Evolutionary conservation across 148 eudicot species (phyloP).

Genomic region (Pharnaceum exiguum): DNA sequence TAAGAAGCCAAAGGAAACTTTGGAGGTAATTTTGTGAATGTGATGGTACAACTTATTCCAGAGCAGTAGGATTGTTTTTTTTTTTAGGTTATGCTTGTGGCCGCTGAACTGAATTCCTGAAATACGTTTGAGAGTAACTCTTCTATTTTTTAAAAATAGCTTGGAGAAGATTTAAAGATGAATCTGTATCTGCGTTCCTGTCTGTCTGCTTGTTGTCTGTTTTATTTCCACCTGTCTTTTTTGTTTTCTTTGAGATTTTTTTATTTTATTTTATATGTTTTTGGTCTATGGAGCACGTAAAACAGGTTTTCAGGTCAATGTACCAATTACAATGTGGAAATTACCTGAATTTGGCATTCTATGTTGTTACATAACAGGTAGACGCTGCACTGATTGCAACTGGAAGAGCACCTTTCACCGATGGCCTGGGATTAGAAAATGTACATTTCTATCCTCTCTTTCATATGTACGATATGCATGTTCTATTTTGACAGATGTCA

Average conservation of each 20-base stretch:
- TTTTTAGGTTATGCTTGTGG: too few species aligned
- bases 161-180: background rate
- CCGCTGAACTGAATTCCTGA: too few species aligned
- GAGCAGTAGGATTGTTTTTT: too few species aligned
- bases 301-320: background rate
- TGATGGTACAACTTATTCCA: background rate
- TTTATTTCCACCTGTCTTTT: too few species aligned
- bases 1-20: slow-evolving; percentile 75
- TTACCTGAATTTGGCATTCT: background rate
- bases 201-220: too few species aligned
- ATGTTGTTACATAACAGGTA: slow-evolving; percentile 40
- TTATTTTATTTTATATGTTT: too few species aligned
- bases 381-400: slow-evolving; percentile 99
- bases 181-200: too few species aligned
- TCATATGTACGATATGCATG: background rate
- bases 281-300: background rate
- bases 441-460: slow-evolving; percentile 30
- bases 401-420: slow-evolving; percentile 96
- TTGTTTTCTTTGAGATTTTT: too few species aligned
- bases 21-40: slow-evolving; percentile 53
- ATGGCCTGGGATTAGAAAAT: slow-evolving; percentile 94
- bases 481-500: background rate
- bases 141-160: too few species aligned
- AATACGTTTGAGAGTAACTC: too few species aligned
- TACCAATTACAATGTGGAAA: background rate